Evolutionary conservation across 2,329 filamentous ascomycete species (phyloP).

Genomic region (Plectosphaerella plurivora): DNA sequence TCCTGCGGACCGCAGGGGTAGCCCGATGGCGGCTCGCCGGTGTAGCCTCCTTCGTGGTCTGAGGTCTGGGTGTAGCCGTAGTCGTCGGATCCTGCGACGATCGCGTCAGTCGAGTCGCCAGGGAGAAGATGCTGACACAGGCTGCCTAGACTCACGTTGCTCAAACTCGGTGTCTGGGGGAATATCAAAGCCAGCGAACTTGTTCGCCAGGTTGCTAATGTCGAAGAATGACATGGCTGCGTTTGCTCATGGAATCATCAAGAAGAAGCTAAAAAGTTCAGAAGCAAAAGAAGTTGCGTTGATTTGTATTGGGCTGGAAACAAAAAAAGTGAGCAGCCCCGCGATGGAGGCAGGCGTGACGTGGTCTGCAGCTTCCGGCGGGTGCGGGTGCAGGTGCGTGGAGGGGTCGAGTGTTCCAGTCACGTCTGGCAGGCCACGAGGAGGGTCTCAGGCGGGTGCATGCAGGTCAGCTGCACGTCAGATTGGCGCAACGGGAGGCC

Average conservation of each 20-base stretch:
- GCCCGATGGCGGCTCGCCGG: constrained; percentile 9
- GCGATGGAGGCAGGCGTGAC: not conserved
- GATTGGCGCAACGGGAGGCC: not conserved
- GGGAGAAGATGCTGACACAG: not conserved
- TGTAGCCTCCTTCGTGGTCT: constrained; percentile 5
- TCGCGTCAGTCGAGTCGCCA: too few relatives aligned
- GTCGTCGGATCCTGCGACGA: constrained; percentile 1
- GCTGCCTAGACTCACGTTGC: constrained; percentile 12
- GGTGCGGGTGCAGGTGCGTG: not conserved
- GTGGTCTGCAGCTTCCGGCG: not conserved
- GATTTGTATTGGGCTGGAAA: not conserved
- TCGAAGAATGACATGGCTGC: constrained; percentile 27
- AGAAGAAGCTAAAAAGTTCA: not conserved
- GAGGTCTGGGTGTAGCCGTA: constrained; percentile 11
- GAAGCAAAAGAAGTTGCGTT: not conserved
- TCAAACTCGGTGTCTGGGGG: constrained; percentile 29
- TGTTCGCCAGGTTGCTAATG: constrained; percentile 23
- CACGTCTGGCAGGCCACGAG: too few relatives aligned
- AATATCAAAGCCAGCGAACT: constrained; percentile 32
- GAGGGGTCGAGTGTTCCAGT: not conserved
- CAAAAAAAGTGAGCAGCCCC: not conserved
- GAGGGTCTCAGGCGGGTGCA: not conserved
- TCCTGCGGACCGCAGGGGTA: constrained; percentile 11
- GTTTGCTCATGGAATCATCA: not conserved
- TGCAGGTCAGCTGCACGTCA: constrained; percentile 2